phyloP scores from a whole-genome alignment of 768 basidiomycete genomes.

The Lactifluus hygrophoroides region DNA sequence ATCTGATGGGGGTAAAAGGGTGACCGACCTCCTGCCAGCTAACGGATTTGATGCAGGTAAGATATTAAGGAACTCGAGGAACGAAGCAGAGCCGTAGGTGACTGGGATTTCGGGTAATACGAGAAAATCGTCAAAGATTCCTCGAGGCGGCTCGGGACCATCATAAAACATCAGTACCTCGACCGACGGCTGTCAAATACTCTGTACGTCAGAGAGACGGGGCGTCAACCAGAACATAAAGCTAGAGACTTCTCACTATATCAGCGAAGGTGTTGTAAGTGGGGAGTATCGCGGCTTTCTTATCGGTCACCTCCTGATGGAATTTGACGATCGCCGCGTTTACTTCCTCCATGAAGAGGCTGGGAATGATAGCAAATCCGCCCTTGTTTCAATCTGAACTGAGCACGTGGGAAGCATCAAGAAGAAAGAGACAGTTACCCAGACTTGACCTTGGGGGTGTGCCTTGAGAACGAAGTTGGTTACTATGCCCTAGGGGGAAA shows the following conservation, averaged over 20 bases:
- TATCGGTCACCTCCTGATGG: background rate
- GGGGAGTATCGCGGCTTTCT: conserved; percentile 5
- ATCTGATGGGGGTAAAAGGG: no score
- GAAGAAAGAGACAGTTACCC: background rate
- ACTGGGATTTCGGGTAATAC: background rate
- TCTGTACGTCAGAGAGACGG: background rate
- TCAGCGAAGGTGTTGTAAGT: background rate
- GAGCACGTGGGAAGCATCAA: background rate
- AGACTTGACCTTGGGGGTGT: conserved; percentile 9
- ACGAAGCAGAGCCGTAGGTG: background rate
- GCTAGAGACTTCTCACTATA: background rate
- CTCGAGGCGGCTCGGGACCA: conserved; percentile 18
- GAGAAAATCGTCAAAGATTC: conserved; percentile 20
- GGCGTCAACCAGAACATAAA: no score
- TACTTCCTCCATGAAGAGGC: conserved; percentile 20
- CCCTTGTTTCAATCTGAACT: background rate
- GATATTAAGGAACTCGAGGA: background rate
- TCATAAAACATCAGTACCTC: conserved; percentile 21
- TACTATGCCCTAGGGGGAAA: conserved; percentile 7
- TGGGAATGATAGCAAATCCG: background rate
- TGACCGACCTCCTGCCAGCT: background rate
- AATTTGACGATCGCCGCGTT: conserved; percentile 18
- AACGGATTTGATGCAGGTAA: background rate
- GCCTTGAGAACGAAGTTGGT: conserved; percentile 13
- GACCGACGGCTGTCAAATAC: background rate